phyloP scores from a whole-genome alignment of 2,329 filamentous ascomycete genomes.

The Exophiala viscosa region DNA sequence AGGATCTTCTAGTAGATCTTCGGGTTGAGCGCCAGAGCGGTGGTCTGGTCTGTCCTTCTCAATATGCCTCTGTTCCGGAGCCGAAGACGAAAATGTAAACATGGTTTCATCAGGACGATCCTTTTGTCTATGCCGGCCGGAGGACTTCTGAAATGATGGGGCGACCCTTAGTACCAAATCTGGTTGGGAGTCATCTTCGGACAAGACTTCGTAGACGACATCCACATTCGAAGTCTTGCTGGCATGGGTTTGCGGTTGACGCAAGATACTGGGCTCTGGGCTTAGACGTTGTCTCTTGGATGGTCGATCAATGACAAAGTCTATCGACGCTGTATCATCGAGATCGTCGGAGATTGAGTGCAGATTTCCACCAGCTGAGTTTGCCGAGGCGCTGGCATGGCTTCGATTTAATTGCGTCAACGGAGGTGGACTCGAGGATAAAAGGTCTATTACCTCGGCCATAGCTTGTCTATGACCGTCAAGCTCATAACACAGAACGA shows the following conservation, averaged over 20 bases:
- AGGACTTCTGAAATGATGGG: background rate
- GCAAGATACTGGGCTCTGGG: background rate
- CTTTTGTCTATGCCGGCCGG: background rate
- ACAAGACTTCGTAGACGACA: slow-evolving; percentile 17
- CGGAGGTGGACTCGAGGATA: slow-evolving; percentile 17
- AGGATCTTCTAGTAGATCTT: slow-evolving; percentile 36
- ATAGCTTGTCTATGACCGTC: background rate
- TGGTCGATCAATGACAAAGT: slow-evolving; percentile 22
- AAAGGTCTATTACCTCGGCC: slow-evolving; percentile 19
- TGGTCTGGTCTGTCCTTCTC: background rate
- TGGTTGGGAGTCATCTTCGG: slow-evolving; percentile 12
- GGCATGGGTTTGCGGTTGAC: background rate
- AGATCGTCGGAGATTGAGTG: slow-evolving; percentile 33
- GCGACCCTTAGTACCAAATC: background rate
- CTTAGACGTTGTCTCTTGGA: slow-evolving; percentile 34
- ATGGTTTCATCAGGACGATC: slow-evolving; percentile 34
- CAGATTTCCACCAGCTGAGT: slow-evolving; percentile 12
- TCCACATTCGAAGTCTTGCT: background rate
- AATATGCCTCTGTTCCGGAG: slow-evolving; percentile 28
- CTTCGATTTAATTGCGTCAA: background rate
- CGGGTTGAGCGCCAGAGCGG: slow-evolving; percentile 27
- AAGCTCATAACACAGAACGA: no score
- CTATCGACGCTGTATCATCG: slow-evolving; percentile 17
- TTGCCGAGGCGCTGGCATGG: background rate
- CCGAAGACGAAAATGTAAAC: slow-evolving; percentile 42